These are phyloP conservation scores for Massariosphaeria phaeospora DNA, from an alignment of 495 filamentous ascomycete species.

Conservation along the genomic window DNA sequence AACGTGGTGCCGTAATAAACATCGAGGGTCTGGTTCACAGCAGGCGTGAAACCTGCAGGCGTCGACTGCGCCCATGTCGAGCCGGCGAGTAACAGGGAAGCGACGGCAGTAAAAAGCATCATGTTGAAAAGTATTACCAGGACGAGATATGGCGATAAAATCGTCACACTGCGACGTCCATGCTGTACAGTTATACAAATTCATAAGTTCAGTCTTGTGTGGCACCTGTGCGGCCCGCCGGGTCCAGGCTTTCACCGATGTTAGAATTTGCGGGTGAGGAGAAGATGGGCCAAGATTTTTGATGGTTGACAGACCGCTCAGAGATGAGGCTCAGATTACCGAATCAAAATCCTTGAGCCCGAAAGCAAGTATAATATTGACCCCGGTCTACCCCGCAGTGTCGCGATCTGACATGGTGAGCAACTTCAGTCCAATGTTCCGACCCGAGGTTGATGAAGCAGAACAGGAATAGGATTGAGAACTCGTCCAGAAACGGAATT, in stretches of 20 bases:
- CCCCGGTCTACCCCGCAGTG: conserved; percentile 2
- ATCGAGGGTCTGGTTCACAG: conserved; percentile 42
- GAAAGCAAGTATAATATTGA: not conserved
- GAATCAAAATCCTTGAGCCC: conserved; percentile 7
- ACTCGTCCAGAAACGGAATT: too few relatives aligned
- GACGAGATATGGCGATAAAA: too few relatives aligned
- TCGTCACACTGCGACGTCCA: not conserved
- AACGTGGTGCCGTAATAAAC: conserved; percentile 44
- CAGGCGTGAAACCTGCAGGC: conserved; percentile 42
- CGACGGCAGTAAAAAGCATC: conserved; percentile 16
- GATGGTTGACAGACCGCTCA: not conserved
- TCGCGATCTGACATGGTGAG: too few relatives aligned
- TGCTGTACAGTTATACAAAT: not conserved
- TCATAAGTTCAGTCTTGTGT: not conserved
- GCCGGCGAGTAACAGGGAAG: conserved; percentile 14
- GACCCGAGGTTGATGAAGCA: too few relatives aligned
- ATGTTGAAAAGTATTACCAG: not conserved
- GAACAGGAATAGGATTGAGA: too few relatives aligned
- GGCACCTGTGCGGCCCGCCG: not conserved
- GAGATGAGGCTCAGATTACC: conserved; percentile 10
- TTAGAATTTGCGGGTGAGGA: not conserved
- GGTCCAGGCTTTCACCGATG: not conserved
- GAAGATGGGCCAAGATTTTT: not conserved
- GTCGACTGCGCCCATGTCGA: conserved; percentile 41
- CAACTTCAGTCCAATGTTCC: too few relatives aligned